These are phyloP conservation scores for Tilletia caries DNA, from an alignment of 1,284 basidiomycete genomes.

Conservation along the genomic window DNA sequence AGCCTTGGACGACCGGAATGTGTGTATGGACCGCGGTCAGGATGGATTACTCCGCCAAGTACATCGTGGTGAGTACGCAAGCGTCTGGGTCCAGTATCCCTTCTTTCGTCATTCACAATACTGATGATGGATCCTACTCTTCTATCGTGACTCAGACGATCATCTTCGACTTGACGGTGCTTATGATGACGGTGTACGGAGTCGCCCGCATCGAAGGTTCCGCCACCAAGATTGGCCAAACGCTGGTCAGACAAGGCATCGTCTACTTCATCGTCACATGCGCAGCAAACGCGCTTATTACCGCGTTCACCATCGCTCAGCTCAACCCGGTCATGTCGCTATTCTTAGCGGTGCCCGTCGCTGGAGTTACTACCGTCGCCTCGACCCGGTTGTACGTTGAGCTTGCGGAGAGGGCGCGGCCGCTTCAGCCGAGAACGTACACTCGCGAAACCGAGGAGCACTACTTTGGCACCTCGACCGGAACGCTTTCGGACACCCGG, in stretches of 20 bases:
- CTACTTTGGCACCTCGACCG: conserved; percentile 6
- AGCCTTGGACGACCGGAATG: conserved; percentile 28
- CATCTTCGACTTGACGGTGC: conserved; percentile 27
- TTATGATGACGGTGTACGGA: conserved; percentile 34
- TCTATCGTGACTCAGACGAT: too few relatives aligned
- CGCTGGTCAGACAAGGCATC: conserved; percentile 35
- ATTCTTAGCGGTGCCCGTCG: conserved; percentile 30
- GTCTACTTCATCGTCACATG: conserved; percentile 38
- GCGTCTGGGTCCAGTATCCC: neutral
- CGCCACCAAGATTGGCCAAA: conserved; percentile 28
- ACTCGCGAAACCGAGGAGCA: neutral
- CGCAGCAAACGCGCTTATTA: conserved; percentile 30
- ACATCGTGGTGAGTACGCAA: conserved; percentile 18
- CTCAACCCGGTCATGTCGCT: conserved; percentile 39
- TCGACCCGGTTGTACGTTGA: conserved; percentile 36
- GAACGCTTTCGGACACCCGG: neutral
- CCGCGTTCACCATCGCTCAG: conserved; percentile 29
- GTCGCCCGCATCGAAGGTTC: conserved; percentile 27
- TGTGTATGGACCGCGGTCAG: conserved; percentile 22
- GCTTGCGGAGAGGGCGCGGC: conserved; percentile 30
- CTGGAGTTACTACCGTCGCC: conserved; percentile 30
- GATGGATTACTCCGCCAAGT: conserved; percentile 28
- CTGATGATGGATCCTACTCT: too few relatives aligned
- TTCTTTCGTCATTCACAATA: too few relatives aligned
- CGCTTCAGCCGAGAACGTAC: neutral